Conservation (phyloP, 768 basidiomycete genomes). For the Tylopilus subfusipes region DNA sequence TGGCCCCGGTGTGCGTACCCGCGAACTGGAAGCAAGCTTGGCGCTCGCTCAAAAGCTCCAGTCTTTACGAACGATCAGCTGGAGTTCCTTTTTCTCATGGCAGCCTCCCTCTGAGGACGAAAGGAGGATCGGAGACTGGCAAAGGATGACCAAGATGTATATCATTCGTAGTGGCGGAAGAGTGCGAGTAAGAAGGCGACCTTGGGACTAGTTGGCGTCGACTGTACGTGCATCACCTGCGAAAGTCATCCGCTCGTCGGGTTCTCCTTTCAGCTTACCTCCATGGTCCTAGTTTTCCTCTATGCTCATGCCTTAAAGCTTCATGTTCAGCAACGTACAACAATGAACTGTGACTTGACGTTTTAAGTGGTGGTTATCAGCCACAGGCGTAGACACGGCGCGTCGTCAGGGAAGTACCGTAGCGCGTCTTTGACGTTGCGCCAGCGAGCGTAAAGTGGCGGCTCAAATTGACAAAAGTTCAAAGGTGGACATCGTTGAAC, state of each 20-base stretch:
- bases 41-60: conserved; percentile 44
- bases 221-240: neutral
- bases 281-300: neutral
- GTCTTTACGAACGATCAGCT: conserved; percentile 43
- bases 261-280: neutral
- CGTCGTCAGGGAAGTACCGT: neutral
- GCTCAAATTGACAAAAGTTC: neutral
- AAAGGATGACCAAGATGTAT: conserved; percentile 38
- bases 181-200: conserved; percentile 41
- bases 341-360: neutral
- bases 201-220: conserved; percentile 30
- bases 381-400: no score
- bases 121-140: conserved; percentile 19
- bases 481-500: conserved; percentile 4
- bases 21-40: conserved; percentile 48
- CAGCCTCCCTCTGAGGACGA: conserved; percentile 15
- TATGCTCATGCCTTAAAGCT: neutral
- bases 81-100: conserved; percentile 48
- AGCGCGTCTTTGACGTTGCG: no score
- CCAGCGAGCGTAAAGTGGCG: neutral
- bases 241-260: neutral
- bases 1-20: conserved; percentile 33
- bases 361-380: neutral
- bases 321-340: neutral
- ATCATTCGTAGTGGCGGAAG: conserved; percentile 39